Percentiles rank a stretch among this genome's conserved stretches.
phyloP scores from a whole-genome alignment of 768 basidiomycete species.

The Mrakia blollopis region DNA sequence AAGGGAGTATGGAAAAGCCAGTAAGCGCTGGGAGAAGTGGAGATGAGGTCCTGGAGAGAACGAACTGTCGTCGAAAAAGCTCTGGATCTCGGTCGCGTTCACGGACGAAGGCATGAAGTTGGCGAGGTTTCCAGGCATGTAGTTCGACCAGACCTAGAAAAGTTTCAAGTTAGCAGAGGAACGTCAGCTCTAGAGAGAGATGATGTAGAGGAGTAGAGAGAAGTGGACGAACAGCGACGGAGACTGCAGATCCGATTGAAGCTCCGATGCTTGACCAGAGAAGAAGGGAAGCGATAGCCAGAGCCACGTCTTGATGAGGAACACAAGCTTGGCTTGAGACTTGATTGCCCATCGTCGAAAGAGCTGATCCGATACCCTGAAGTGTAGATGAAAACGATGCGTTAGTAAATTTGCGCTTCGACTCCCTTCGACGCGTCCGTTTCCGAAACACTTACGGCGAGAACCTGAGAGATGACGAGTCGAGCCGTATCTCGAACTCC shows the following conservation, averaged over 20 bases:
- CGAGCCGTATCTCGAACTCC: constrained; percentile 39
- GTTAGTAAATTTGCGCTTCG: not conserved
- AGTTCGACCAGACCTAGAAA: not conserved
- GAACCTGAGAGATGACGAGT: constrained; percentile 40
- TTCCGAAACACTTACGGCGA: constrained; percentile 32
- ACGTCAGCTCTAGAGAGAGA: constrained; percentile 35
- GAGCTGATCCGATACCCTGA: constrained; percentile 28
- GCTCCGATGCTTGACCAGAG: constrained; percentile 47
- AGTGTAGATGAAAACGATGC: not conserved
- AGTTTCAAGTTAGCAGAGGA: not conserved
- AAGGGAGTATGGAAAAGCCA: no score
- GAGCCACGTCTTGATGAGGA: constrained; percentile 45
- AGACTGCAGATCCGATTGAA: constrained; percentile 44
- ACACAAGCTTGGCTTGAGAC: constrained; percentile 45
- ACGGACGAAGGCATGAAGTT: constrained; percentile 37
- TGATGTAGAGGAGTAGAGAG: not conserved
- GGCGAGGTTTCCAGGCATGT: constrained; percentile 35
- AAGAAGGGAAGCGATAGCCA: constrained; percentile 44
- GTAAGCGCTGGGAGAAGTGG: not conserved
- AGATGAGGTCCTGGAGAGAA: not conserved
- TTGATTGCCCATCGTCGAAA: constrained; percentile 43
- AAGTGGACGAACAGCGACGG: constrained; percentile 37
- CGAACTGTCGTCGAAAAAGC: constrained; percentile 38
- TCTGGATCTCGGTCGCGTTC: constrained; percentile 39
- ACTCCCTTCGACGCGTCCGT: not conserved